These are phyloP conservation scores for Halteria grandinella DNA, from an alignment of 73 alveolate species.

Conservation along the genomic window DNA sequence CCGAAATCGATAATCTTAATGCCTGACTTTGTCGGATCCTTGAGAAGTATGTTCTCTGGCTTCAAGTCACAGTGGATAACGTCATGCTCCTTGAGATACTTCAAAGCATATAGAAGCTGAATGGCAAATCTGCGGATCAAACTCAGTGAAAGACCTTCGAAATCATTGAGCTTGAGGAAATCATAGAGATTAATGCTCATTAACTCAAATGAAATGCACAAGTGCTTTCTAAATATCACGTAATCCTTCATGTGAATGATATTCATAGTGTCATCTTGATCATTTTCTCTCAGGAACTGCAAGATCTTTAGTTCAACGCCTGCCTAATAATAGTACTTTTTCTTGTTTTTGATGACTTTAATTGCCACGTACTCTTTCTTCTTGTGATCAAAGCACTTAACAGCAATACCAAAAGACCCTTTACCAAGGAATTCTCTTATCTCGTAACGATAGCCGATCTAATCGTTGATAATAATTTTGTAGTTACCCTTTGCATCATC, in stretches of 20 bases:
- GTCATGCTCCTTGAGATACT: constrained; percentile 44
- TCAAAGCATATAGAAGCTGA: constrained; percentile 69
- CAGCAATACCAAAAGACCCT: constrained; percentile 81
- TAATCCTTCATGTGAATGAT: constrained; percentile 78
- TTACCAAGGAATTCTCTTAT: constrained; percentile 83
- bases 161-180: constrained; percentile 75
- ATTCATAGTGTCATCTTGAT: constrained; percentile 72
- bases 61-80: constrained; percentile 79
- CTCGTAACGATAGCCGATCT: constrained; percentile 92
- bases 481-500: constrained; percentile 95
- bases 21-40: constrained; percentile 71
- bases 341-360: constrained; percentile 63
- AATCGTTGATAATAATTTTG: constrained; percentile 80
- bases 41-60: constrained; percentile 85
- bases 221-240: constrained; percentile 74
- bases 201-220: constrained; percentile 83
- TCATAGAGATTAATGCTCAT: constrained; percentile 84
- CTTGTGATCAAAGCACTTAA: constrained; percentile 68
- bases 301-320: constrained; percentile 76
- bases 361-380: constrained; percentile 52
- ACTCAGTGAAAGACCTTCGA: constrained; percentile 74
- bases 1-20: constrained; percentile 93
- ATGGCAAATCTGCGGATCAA: constrained; percentile 77
- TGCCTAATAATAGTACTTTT: constrained; percentile 71
- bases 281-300: constrained; percentile 66